phyloP scores from a whole-genome alignment of 495 filamentous ascomycete species.

The Penicillium ochrochloron region DNA sequence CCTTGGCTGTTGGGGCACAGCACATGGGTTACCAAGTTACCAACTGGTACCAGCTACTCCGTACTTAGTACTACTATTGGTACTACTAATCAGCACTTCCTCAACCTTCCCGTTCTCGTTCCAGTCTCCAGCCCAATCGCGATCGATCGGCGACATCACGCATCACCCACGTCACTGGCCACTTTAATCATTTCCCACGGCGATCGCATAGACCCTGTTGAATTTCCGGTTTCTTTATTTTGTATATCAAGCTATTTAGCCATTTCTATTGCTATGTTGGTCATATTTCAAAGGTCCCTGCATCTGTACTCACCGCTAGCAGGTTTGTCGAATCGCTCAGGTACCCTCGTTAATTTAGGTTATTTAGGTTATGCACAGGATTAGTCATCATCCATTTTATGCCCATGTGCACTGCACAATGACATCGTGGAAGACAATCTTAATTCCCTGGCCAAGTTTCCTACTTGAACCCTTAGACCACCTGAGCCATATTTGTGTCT shows the following conservation, averaged over 20 bases:
- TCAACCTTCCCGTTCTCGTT: too few species aligned
- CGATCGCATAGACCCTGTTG: not conserved
- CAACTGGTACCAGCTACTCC: not conserved
- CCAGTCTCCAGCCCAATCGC: slow-evolving; percentile 4
- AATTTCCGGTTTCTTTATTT: not conserved
- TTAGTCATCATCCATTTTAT: not conserved
- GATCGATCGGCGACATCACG: slow-evolving; percentile 11
- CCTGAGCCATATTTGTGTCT: not conserved
- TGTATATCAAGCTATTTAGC: not conserved
- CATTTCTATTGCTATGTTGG: not conserved
- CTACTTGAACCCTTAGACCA: not conserved
- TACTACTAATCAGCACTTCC: not conserved
- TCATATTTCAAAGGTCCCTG: too few species aligned
- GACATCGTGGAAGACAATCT: not conserved
- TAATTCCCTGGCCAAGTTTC: not conserved
- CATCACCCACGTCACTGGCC: slow-evolving; percentile 7
- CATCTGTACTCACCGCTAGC: too few species aligned
- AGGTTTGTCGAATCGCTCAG: too few species aligned
- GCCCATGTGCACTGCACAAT: not conserved
- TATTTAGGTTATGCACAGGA: not conserved
- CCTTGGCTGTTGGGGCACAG: slow-evolving; percentile 12
- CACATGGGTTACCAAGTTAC: not conserved
- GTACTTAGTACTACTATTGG: too few species aligned
- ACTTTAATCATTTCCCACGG: not conserved
- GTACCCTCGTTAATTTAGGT: not conserved